Evolutionary conservation across 179 eudicot species (phyloP), one percentile per base, ranked within the genome.

Genomic region (Camellia oleifera): DNA sequence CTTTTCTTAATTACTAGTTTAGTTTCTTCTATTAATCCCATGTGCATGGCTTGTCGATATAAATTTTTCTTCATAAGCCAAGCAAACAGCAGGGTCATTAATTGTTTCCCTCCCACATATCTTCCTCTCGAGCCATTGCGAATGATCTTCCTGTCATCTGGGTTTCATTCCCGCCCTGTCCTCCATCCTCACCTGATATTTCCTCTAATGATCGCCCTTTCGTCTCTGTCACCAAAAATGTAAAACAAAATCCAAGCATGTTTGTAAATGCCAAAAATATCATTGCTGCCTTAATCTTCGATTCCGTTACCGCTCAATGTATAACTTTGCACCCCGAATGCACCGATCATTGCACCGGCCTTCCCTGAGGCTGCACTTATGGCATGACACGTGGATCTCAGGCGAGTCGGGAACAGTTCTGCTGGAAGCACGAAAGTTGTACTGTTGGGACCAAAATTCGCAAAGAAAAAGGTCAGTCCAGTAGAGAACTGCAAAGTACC

Each of bases 361-460:
- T 86, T 86, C 5, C 88, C 88, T 0, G 86, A 17, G 0, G 88
- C 88, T 0, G 88, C 88, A 56, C 88, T 86, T 3, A 86, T 2
- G 0, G 88, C 88, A 13, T 86, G 88, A 64, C 88, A 86, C 1
- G 88, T 86, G 18, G 88, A 83, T 64, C 88, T 81, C 50, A 86
- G 57, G 57, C 88, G 71, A 8, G 86, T 86, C 15, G 88, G 86
- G 76, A 86, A 86, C 45, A 86, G 81, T 81, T 86, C 88, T 3
- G 88, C 88, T 9, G 88, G 88, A 1, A 86, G 84, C 2, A 86
- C 88, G 13, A 86, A 86, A 2, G 88, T 86, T 0, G 88, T 86
- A 69, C 86, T 83, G 60, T 86, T 86, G 0, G 88, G 88, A 11
- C 88, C 88, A 72, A 86, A 86, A 23, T 86, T 86, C 5, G 88